Percentiles rank a stretch among this genome's conserved stretches.
phyloP scores from a whole-genome alignment of 73 alveolate genomes.

The Breviolum minutum region DNA sequence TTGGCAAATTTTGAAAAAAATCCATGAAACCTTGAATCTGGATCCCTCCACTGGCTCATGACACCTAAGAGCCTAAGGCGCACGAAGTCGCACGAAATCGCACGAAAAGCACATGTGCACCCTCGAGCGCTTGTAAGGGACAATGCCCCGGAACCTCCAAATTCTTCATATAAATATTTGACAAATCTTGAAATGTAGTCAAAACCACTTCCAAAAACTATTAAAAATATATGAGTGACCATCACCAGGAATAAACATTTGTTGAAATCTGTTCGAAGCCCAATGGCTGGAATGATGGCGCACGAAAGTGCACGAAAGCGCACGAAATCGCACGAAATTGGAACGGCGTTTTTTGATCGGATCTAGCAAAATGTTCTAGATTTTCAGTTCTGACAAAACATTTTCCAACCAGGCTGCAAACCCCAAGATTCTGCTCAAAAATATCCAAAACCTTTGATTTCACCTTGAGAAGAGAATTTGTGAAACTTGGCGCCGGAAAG shows the following conservation, averaged over 20 bases:
- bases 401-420: background rate
- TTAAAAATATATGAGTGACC: background rate
- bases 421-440: background rate
- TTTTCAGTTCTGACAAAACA: background rate
- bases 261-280: background rate
- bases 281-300: background rate
- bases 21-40: background rate
- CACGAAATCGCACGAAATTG: background rate
- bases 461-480: background rate
- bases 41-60: background rate
- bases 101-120: background rate
- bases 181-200: too few species aligned
- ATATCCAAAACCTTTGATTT: background rate
- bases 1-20: background rate
- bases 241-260: background rate
- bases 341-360: background rate
- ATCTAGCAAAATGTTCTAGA: background rate
- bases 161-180: background rate
- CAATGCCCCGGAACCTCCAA: too few species aligned
- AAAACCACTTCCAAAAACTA: background rate
- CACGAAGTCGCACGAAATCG: constrained; percentile 13
- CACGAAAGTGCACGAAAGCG: constrained; percentile 17
- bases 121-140: too few species aligned
- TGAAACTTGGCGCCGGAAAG: background rate
- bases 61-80: background rate